These are phyloP conservation scores for Podosphaera xanthii DNA, from an alignment of 2,329 filamentous ascomycete genomes.

Conservation along the genomic window DNA sequence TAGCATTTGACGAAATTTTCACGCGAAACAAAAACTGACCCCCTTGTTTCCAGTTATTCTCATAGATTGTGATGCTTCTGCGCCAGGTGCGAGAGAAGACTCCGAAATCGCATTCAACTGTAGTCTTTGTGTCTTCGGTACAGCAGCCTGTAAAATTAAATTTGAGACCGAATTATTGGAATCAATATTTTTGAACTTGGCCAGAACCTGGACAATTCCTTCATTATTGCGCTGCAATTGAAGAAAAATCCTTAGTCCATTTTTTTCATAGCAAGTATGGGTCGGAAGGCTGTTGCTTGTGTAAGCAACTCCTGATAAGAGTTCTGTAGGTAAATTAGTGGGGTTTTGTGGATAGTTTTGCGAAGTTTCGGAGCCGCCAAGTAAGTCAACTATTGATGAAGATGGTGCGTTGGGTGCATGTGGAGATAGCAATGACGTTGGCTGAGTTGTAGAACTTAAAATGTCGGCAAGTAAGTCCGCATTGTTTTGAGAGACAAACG, in stretches of 20 bases:
- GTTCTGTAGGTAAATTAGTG: constrained; percentile 21
- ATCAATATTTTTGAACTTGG: constrained; percentile 61
- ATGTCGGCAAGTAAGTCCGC: constrained; percentile 83
- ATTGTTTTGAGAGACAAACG: constrained; percentile 46
- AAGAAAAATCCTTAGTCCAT: constrained; percentile 61
- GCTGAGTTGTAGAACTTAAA: constrained; percentile 46
- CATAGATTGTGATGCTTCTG: constrained; percentile 80
- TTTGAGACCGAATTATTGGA: constrained; percentile 40
- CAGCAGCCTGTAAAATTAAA: constrained; percentile 77
- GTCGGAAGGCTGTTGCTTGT: constrained; percentile 25
- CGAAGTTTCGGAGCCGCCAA: constrained; percentile 28
- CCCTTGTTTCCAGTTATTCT: constrained; percentile 65
- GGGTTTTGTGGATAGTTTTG: constrained; percentile 24
- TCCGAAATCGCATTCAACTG: constrained; percentile 79
- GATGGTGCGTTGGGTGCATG: constrained; percentile 27
- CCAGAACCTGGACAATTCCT: constrained; percentile 57
- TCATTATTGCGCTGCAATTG: constrained; percentile 66
- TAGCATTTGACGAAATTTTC: neutral
- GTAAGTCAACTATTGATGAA: constrained; percentile 77
- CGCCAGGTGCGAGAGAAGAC: constrained; percentile 48
- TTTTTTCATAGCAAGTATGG: constrained; percentile 64
- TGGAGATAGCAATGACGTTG: constrained; percentile 23
- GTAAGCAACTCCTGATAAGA: constrained; percentile 26
- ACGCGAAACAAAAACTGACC: constrained; percentile 36
- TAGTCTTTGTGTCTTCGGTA: constrained; percentile 88